Percentiles rank a stretch among this genome's conserved stretches.
Evolutionary conservation across 1,284 basidiomycete species (phyloP).

Genomic region (Ceratobasidium sp.): DNA sequence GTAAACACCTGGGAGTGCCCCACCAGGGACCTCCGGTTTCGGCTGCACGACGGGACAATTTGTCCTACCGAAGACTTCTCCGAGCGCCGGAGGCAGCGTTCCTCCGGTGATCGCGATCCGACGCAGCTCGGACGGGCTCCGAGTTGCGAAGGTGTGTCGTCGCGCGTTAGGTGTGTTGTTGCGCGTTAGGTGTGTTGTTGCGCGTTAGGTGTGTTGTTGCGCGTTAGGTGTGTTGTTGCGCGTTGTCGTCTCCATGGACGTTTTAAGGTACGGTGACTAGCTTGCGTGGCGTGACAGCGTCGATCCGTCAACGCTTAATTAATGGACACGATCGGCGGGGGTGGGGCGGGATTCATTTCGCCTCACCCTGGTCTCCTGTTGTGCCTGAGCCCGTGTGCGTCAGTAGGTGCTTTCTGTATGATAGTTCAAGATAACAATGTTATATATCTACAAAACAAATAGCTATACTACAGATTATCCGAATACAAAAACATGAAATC

Average conservation of each 20-base stretch:
- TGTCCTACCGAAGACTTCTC: background rate
- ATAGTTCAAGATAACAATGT: background rate
- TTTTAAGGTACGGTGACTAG: background rate
- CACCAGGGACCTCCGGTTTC: background rate
- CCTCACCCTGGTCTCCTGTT: background rate
- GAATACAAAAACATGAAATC: slow-evolving; percentile 5
- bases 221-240: background rate
- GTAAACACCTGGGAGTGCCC: background rate
- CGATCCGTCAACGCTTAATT: background rate
- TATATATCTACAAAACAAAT: background rate
- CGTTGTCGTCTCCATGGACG: background rate
- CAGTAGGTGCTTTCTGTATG: background rate
- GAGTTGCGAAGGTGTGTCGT: background rate
- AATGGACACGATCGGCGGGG: background rate
- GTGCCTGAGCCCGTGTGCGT: background rate
- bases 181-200: background rate
- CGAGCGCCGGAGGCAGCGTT: background rate
- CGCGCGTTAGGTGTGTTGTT: background rate
- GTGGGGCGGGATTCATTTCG: background rate
- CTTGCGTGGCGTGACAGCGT: background rate
- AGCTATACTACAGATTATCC: background rate
- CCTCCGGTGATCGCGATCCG: background rate
- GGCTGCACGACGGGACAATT: background rate
- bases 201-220: too few species aligned
- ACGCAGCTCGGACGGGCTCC: background rate